Evolutionary conservation across 257 asterid species (phyloP).

Genomic region (Solanum ahanhuiri): DNA sequence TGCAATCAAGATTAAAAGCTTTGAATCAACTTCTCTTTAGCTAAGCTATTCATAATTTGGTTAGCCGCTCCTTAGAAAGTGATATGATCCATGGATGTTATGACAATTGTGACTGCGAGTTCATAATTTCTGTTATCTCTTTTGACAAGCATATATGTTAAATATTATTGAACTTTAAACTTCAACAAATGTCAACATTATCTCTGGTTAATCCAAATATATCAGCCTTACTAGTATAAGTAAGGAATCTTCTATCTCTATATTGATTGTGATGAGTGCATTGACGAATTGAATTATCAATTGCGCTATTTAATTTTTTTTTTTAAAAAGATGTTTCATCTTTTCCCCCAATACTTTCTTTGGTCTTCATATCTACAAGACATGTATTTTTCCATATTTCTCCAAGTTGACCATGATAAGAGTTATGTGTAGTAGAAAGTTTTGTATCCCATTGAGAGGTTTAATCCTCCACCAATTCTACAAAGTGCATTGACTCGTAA

Average conservation of each 20-base stretch:
- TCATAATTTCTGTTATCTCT: background rate
- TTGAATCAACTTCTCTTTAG: background rate
- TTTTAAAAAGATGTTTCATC: background rate
- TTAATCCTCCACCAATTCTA: background rate
- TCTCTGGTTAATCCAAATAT: background rate
- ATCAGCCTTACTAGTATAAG: background rate
- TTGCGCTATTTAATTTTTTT: background rate
- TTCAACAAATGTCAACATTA: background rate
- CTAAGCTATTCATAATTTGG: background rate
- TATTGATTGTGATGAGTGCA: background rate
- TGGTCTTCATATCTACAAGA: background rate
- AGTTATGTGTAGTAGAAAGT: background rate
- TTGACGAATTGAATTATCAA: background rate
- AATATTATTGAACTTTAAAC: background rate
- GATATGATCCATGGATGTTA: background rate
- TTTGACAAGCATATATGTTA: background rate
- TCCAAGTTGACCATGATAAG: background rate
- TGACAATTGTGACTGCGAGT: background rate
- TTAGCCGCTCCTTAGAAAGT: background rate
- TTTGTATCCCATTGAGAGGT: background rate
- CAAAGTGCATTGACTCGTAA: background rate
- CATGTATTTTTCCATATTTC: background rate
- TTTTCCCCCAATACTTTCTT: background rate
- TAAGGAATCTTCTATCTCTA: background rate
- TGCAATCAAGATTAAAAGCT: background rate